phyloP scores from a whole-genome alignment of 495 filamentous ascomycete species.

The Saxophila tyrrhenica region DNA sequence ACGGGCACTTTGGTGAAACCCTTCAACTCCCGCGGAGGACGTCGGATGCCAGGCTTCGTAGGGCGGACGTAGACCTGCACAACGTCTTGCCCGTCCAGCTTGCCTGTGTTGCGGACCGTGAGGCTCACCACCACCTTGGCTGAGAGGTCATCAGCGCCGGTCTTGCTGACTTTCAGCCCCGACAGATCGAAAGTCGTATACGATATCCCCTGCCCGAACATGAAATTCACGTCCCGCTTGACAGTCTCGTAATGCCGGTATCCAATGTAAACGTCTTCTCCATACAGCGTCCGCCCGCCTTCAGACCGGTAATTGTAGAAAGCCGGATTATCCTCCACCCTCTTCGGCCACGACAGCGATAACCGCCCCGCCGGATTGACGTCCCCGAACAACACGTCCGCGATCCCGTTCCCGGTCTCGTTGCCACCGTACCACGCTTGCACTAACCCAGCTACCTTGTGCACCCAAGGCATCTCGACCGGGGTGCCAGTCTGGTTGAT shows the following conservation, averaged over 20 bases:
- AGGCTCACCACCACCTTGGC: constrained; percentile 42
- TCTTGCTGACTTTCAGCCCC: constrained; percentile 30
- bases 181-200: constrained; percentile 53
- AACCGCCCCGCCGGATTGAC: constrained; percentile 70
- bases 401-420: constrained; percentile 77
- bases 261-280: constrained; percentile 71
- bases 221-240: constrained; percentile 54
- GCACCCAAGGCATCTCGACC: constrained; percentile 73
- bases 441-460: constrained; percentile 47
- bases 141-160: constrained; percentile 18
- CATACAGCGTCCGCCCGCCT: constrained; percentile 62
- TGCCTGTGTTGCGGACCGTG: constrained; percentile 45
- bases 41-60: constrained; percentile 47
- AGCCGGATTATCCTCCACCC: constrained; percentile 60
- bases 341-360: constrained; percentile 53
- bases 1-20: constrained; percentile 59
- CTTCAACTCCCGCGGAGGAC: constrained; percentile 52
- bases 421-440: constrained; percentile 63
- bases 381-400: constrained; percentile 79
- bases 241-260: constrained; percentile 73
- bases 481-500: constrained; percentile 79
- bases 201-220: constrained; percentile 70
- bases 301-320: constrained; percentile 73
- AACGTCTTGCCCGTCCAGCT: constrained; percentile 50
- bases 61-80: constrained; percentile 56